Evolutionary conservation across 2,329 filamentous ascomycete genomes (phyloP).

Genomic region (Hyphodiscus sp.): DNA sequence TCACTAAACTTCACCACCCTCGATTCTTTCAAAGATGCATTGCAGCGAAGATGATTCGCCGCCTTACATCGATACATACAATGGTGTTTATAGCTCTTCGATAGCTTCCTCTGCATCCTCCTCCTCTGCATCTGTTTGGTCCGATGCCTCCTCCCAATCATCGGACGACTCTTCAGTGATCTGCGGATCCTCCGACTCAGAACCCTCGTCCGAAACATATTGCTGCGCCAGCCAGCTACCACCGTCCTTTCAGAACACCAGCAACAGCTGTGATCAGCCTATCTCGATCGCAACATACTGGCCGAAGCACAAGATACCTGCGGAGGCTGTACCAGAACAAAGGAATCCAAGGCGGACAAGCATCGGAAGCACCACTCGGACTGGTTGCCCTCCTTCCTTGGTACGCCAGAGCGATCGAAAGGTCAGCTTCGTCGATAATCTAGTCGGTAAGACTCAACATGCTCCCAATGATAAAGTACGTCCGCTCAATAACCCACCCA

Average conservation of each 20-base stretch:
- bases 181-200: constrained; percentile 45
- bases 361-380: constrained; percentile 46
- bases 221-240: constrained; percentile 30
- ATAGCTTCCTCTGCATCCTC: constrained; percentile 70
- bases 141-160: constrained; percentile 61
- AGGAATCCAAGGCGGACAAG: constrained; percentile 56
- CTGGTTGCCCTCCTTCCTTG: constrained; percentile 65
- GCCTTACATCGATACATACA: constrained; percentile 43
- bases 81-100: constrained; percentile 61
- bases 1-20: constrained; percentile 9
- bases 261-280: constrained; percentile 27
- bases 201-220: constrained; percentile 41
- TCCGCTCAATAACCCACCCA: constrained; percentile 40
- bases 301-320: constrained; percentile 30
- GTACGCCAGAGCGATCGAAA: constrained; percentile 87
- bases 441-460: constrained; percentile 73
- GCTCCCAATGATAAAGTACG: constrained; percentile 15
- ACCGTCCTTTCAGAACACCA: constrained; percentile 29
- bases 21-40: constrained; percentile 47
- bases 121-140: constrained; percentile 73
- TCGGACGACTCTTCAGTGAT: constrained; percentile 63
- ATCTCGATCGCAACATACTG: constrained; percentile 26
- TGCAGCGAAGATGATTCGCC: constrained; percentile 47
- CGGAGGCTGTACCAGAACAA: constrained; percentile 51
- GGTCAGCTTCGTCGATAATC: constrained; percentile 90